Evolutionary conservation across 2,329 filamentous ascomycete genomes (phyloP).

Genomic region (Penicillium sp.): DNA sequence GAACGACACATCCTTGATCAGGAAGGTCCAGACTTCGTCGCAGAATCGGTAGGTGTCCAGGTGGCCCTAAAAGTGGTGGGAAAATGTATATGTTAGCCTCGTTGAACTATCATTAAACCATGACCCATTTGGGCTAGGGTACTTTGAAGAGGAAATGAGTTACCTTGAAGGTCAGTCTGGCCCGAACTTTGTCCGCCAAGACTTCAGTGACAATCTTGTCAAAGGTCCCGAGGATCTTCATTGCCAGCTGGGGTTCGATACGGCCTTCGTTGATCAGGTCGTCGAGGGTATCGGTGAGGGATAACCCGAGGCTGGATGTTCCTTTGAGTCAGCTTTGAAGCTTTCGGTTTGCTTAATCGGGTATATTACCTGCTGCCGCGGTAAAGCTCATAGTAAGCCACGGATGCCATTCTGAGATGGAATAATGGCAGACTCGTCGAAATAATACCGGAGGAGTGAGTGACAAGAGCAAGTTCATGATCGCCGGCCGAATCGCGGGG

Average conservation of each 20-base stretch:
- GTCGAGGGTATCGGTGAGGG: conserved; percentile 94
- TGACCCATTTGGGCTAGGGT: neutral
- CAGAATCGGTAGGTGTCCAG: conserved; percentile 99
- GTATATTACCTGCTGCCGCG: conserved; percentile 84
- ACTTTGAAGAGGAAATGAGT: conserved; percentile 19
- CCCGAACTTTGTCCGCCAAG: conserved; percentile 87
- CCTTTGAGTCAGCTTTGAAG: conserved; percentile 16
- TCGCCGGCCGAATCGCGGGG: conserved; percentile 10
- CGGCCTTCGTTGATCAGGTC: conserved; percentile 90
- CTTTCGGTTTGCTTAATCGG: neutral
- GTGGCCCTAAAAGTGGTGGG: conserved; percentile 65
- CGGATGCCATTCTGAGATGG: conserved; percentile 48
- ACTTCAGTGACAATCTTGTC: conserved; percentile 91
- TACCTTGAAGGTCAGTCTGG: conserved; percentile 93
- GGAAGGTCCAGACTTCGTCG: conserved; percentile 99
- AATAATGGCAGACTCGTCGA: conserved; percentile 3
- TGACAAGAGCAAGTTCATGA: conserved; percentile 20
- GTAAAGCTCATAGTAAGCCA: conserved; percentile 88
- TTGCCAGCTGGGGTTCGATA: conserved; percentile 96
- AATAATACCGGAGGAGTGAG: conserved; percentile 7
- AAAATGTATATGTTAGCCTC: conserved; percentile 16
- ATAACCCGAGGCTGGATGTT: conserved; percentile 74
- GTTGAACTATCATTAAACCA: neutral
- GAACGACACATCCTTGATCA: conserved; percentile 98
- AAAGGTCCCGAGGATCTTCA: conserved; percentile 97